Evolutionary conservation across 2,329 filamentous ascomycete species (phyloP), one percentile per base, ranked within the genome.

Genomic region (Rutstroemia sp.): DNA sequence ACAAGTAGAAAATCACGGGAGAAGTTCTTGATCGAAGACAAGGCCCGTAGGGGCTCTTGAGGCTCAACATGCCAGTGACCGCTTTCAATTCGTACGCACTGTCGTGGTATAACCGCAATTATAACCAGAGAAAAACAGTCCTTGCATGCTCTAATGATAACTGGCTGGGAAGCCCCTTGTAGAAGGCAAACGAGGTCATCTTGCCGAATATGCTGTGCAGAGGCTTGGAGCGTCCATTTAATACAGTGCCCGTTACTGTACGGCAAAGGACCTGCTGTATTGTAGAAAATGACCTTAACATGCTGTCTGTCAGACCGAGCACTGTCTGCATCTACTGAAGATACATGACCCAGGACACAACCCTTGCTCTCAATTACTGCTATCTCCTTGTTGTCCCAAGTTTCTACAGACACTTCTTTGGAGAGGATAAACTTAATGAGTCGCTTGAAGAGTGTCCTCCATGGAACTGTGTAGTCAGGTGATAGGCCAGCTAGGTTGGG

Each of bases 171-270:
- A 19, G 46, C n/a, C 3, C 46, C 25, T 16, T 49, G 1, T 34
- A 49, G 2, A 19, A 34, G 46, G 1, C n/a, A 49, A 10, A 49
- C 6, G 1, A 49, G 8, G 4, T 49, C n/a, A 14, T 14, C 7
- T 5, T 9, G 0, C 3, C 3, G 21, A 2, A 49, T 49, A 2
- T 16, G 5, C 0, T 8, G 14, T 0, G 46, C 46, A 0, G 46
- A 49, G 10, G 46, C 46, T 2, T 34, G 25, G 1, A 48, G 2
- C n/a, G 4, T 34, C 46, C 46, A 48, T 34, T 30, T 6, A 27
- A 7, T 27, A 27, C 25, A 6, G 5, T 27, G 7, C 25, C 6
- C 25, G 6, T 27, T 5, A 6, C 7, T 27, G 25, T 27, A 27
- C 25, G 6, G 25, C 25, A 27, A 27, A 27, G 25, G 7, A 27